Evolutionary conservation across 768 basidiomycete species (phyloP), one percentile per base, ranked within the genome.

Genomic region (Calvatia gigantea): DNA sequence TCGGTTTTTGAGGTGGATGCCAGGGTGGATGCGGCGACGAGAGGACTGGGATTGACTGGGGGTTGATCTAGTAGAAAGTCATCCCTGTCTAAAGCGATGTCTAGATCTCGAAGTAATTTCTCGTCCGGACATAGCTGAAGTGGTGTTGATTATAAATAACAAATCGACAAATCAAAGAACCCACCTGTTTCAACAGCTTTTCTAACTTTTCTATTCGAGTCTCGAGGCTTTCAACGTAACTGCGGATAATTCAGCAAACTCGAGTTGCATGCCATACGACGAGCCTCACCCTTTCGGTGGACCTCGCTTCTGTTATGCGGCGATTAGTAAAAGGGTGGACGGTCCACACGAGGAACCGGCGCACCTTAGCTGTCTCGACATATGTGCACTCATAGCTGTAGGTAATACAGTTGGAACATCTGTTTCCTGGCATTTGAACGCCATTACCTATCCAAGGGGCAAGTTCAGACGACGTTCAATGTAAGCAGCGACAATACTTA

Each of bases 371-470:
- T 1, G 82, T 78, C 65, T 87, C 84, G 47, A 85, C 71, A 66
- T 90, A 88, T 0, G 82, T 84, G 69, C 87, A 90, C 4, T 85
- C 81, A 37, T 78, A 77, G 59, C 74, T 80, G 64, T 81, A 86
- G 3, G 83, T 74, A 25, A 80, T 73, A 64, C 87, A 89, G 67
- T 87, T 87, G 1, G 85, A 82, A 65, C 87, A 90, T 52, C 75
- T 67, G 62, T 84, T 83, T 28, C 77, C 78, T 2, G 84, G 80
- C 82, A 82, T 85, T 62, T 83, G 84, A 2, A 80, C 82, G 56
- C 89, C 89, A 70, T 91, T 87, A 64, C 85, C 84, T 86, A 48
- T 6, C 33, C 7, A 37, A 11, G 14, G 5, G 15, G 25, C n/a
- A n/a, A 5, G 37, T 43, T 51, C 38, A 51, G 29, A 32, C 29